A percentile compares a stretch with the other conserved stretches of the same genome.
These are phyloP conservation scores for Glycine tomentella DNA, from an alignment of 306 rosid genomes.

Conservation along the genomic window DNA sequence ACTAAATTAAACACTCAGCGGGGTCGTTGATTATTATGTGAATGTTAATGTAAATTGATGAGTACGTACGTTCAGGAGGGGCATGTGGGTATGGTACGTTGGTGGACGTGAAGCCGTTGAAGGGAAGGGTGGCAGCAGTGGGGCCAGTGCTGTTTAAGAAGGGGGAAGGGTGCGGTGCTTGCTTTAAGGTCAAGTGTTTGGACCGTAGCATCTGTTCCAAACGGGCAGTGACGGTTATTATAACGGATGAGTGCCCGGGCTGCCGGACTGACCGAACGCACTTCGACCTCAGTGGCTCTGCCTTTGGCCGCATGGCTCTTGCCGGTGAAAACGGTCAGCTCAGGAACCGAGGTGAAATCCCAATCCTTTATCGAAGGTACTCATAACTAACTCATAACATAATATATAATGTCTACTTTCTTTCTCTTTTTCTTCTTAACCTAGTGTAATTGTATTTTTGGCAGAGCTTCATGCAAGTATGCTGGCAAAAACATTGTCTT, in stretches of 20 bases:
- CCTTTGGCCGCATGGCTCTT: constrained; percentile 85
- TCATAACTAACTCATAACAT: background rate
- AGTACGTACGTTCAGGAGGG: constrained; percentile 67
- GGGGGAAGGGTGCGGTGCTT: constrained; percentile 93
- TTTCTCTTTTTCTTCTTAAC: background rate
- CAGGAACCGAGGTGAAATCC: constrained; percentile 75
- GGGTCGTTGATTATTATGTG: background rate
- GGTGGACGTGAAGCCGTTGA: constrained; percentile 85
- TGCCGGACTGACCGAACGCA: constrained; percentile 71
- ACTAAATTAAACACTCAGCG: background rate
- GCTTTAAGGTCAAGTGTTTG: constrained; percentile 85
- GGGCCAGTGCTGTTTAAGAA: constrained; percentile 72
- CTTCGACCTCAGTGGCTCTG: constrained; percentile 94
- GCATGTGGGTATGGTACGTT: constrained; percentile 89
- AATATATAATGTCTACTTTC: too few relatives aligned
- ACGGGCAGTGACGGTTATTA: constrained; percentile 83
- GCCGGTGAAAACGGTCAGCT: constrained; percentile 70
- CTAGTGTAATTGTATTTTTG: background rate
- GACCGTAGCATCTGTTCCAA: constrained; percentile 74
- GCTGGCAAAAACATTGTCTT: constrained; percentile 74
- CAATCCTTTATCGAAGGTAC: constrained; percentile 65
- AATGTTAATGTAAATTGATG: too few relatives aligned
- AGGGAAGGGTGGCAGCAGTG: constrained; percentile 89
- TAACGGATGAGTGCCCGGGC: constrained; percentile 92
- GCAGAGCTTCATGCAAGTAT: constrained; percentile 79